Evolutionary conservation across 169 alveolate genomes (phyloP).

Genomic region (Cryptosporidium tyzzeri): DNA sequence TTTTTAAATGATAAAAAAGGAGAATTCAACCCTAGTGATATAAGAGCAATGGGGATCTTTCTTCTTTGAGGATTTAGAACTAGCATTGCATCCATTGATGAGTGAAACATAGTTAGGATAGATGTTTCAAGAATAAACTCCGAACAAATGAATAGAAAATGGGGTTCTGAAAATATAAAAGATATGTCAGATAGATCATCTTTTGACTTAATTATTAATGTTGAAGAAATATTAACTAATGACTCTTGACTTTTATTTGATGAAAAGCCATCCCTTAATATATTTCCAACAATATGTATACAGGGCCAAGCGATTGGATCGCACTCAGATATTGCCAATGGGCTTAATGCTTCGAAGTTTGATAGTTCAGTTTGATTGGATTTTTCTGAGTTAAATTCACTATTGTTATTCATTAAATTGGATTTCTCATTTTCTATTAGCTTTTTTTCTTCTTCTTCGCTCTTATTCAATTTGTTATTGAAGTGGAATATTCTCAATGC

Average conservation of each 20-base stretch:
- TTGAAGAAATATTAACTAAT: slow-evolving; percentile 50
- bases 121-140: slow-evolving; percentile 71
- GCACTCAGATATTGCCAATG: slow-evolving; percentile 56
- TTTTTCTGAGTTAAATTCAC: slow-evolving; percentile 8
- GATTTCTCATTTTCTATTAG: slow-evolving; percentile 6
- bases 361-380: not conserved
- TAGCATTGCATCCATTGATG: slow-evolving; percentile 61
- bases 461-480: slow-evolving; percentile 24
- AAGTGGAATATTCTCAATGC: slow-evolving; percentile 54
- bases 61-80: slow-evolving; percentile 75
- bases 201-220: slow-evolving; percentile 53
- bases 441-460: slow-evolving; percentile 43
- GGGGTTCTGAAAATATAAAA: slow-evolving; percentile 72
- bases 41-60: slow-evolving; percentile 58
- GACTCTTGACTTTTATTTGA: slow-evolving; percentile 63
- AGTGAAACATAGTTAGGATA: slow-evolving; percentile 51
- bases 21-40: slow-evolving; percentile 55
- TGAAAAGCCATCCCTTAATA: slow-evolving; percentile 56
- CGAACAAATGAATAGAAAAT: slow-evolving; percentile 50
- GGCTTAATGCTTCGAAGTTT: not conserved
- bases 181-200: slow-evolving; percentile 60
- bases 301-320: slow-evolving; percentile 74
- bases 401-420: not conserved
- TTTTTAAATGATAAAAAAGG: slow-evolving; percentile 38
- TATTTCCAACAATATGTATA: slow-evolving; percentile 51